Base-by-base conservation (phyloP, 805 yeast species). In the Zygosaccharomyces siamensis region DNA sequence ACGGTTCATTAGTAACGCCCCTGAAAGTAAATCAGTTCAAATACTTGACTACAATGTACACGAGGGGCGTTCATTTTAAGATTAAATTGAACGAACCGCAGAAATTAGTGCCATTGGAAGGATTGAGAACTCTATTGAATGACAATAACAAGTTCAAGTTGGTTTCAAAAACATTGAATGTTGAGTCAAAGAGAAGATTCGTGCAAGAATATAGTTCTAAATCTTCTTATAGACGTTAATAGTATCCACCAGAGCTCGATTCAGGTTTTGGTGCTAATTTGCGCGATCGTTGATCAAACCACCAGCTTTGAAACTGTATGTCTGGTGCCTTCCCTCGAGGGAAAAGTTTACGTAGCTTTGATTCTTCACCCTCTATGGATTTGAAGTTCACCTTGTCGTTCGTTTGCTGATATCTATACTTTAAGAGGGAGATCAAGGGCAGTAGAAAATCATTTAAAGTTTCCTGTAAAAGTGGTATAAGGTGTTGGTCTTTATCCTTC, bases 111-210 rank as follows among this genome's bases (percentile, higher is more conserved):
- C 55, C 63, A 2, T 42, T 68, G 16, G 56, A 52, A 4, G 56
- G 56, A n/a, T 50, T 67, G 8, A 66, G 72, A 50, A 45, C 50
- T 11, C 53, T 64, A 1, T 52, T 77, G 48, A 63, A 71, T 1
- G 73, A 70, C 35, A 72, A 69, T 27, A 84, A 84, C 27, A 72
- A 77, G 46, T 63, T 78, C 47, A 75, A 77, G 47, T 61, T 73
- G 3, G 70, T 81, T 0, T 79, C 81, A 3, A 66, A 66, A 12
- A 71, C 70, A 1, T 67, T 83, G 30, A 70, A 69, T 33, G 49
- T 71, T 1, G 59, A 57, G 1, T 70, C 76, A 14, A 83, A 83
- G 62, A 49, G 55, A 4, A 66, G 69, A 43, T 82, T 80, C 57
- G 60, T 72, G 16, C 52, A 59, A 16, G 69, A 66, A 3, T 73